Base-by-base conservation (phyloP, 2,329 filamentous ascomycete species). In the Penicillium concentricum region DNA sequence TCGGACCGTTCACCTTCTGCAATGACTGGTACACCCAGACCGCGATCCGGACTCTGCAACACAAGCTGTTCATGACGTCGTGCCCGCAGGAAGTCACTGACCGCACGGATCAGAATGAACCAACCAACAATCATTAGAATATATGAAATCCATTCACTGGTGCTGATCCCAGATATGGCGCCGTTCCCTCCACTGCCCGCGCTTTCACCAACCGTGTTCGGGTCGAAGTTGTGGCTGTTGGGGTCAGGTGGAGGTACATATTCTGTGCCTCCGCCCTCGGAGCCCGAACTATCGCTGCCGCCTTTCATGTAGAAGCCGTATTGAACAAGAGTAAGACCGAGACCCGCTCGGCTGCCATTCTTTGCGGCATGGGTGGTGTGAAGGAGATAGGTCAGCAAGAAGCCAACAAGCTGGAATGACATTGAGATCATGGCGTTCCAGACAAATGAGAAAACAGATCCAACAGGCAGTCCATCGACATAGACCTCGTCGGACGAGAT, bases 341-440 rank as follows among this genome's bases (percentile, higher is more conserved):
- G 87, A 52, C 94, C 94, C 50, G 93, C 92, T 69, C 91, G 89
- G 44, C 92, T 96, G 48, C 94, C 94, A 72, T 99, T 96, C 79
- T 99, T 99, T 67, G 94, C 94, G 5, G 94, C 94, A 75, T 99
- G 94, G 8, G 93, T 96, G 30, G 94, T 97, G 81, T 99, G 94
- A 3, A 99, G 84, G 56, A 99, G 90, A 74, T 99, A 99, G 28
- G 94, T 97, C 68, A 99, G 89, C 30, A 99, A 86, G 82, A 99
- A 99, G 52, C 94, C 94, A 76, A 97, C 91, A 61, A 97, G 85
- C 75, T 96, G 91, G 81, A 99, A 97, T 42, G 92, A 96, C 83
- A 96, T 93, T 63, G 91, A 95, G 64, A 99, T 97, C 85, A 97
- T 92, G 76, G 90, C 90, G 47, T 80, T 93, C 81, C 82, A 91